Conservation (phyloP, 139 green algal species). For the Chlamydomonas schloesseri region DNA sequence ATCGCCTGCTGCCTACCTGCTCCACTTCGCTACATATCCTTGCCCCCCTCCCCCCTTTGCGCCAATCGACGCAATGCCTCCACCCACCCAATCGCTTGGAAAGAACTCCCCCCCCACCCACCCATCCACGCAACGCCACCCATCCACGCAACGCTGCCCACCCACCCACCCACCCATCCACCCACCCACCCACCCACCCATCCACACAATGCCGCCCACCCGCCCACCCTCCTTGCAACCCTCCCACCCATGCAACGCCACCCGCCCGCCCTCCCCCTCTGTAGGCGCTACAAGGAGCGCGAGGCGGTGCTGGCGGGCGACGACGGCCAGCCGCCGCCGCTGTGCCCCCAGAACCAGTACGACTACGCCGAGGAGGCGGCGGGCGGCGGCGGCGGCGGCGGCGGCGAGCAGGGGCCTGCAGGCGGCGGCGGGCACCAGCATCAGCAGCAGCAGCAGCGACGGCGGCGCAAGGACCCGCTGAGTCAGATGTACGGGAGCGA, state of each 20-base stretch:
- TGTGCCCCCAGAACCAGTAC: conserved; percentile 26
- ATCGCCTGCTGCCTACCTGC: too few relatives aligned
- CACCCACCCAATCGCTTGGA: too few relatives aligned
- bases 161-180: too few relatives aligned
- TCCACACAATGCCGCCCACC: not conserved
- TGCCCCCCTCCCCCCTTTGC: too few relatives aligned
- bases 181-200: too few relatives aligned
- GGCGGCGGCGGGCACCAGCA: not conserved
- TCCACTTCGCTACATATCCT: too few relatives aligned
- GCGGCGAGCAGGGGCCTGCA: not conserved
- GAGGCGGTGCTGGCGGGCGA: conserved; percentile 52
- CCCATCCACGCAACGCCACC: too few relatives aligned
- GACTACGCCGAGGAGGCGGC: not conserved
- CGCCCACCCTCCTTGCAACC: not conserved
- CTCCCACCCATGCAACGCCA: too few relatives aligned
- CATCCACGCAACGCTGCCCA: too few relatives aligned
- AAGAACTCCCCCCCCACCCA: too few relatives aligned
- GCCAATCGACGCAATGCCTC: too few relatives aligned
- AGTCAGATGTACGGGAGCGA: conserved; percentile 49
- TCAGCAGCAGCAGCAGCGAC: not conserved
- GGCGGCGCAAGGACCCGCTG: conserved; percentile 21
- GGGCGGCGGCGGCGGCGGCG: not conserved
- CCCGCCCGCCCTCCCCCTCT: not conserved
- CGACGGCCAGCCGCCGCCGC: conserved; percentile 46
- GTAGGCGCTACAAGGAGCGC: conserved; percentile 47